Evolutionary conservation across 305 asterid species (phyloP).

Genomic region (Fraxinus velutina): DNA sequence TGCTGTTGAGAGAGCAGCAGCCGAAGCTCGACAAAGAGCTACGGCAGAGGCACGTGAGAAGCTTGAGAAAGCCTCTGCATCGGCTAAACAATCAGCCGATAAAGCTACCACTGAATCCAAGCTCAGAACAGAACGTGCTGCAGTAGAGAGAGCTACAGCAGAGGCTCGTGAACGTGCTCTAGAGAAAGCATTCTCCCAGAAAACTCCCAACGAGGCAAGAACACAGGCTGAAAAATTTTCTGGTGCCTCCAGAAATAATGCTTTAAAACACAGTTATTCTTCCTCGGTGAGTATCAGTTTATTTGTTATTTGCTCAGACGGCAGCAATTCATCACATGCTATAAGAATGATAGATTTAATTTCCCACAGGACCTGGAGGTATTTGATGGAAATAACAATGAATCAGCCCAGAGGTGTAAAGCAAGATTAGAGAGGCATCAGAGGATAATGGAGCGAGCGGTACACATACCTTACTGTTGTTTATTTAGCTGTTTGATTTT

Average conservation of each 20-base stretch:
- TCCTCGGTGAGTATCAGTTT: slow-evolving; percentile 61
- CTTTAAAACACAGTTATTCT: slow-evolving; percentile 68
- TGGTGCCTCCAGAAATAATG: slow-evolving; percentile 45
- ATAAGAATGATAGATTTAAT: slow-evolving; percentile 17
- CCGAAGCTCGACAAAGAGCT: slow-evolving; percentile 64
- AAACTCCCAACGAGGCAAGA: slow-evolving; percentile 44
- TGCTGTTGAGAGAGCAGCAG: slow-evolving; percentile 75
- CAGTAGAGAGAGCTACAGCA: slow-evolving; percentile 90
- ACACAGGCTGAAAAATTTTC: slow-evolving; percentile 43
- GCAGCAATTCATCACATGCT: slow-evolving; percentile 9
- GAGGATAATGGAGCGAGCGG: slow-evolving; percentile 97
- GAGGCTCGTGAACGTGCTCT: slow-evolving; percentile 98
- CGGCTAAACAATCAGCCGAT: slow-evolving; percentile 35
- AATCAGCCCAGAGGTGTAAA: slow-evolving; percentile 85
- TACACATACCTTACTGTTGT: slow-evolving; percentile 30
- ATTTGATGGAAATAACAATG: slow-evolving; percentile 48
- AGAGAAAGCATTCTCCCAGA: slow-evolving; percentile 79
- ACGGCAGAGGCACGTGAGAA: slow-evolving; percentile 67
- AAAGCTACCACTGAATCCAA: slow-evolving; percentile 60
- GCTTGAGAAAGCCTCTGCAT: slow-evolving; percentile 49
- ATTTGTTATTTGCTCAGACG: slow-evolving; percentile 11
- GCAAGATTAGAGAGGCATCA: slow-evolving; percentile 91
- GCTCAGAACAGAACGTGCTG: slow-evolving; percentile 88
- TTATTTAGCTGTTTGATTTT: slow-evolving; percentile 14
- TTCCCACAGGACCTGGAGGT: slow-evolving; percentile 70